Evolutionary conservation across 2,329 filamentous ascomycete species (phyloP).

Genomic region (Mycocentrospora acerina): DNA sequence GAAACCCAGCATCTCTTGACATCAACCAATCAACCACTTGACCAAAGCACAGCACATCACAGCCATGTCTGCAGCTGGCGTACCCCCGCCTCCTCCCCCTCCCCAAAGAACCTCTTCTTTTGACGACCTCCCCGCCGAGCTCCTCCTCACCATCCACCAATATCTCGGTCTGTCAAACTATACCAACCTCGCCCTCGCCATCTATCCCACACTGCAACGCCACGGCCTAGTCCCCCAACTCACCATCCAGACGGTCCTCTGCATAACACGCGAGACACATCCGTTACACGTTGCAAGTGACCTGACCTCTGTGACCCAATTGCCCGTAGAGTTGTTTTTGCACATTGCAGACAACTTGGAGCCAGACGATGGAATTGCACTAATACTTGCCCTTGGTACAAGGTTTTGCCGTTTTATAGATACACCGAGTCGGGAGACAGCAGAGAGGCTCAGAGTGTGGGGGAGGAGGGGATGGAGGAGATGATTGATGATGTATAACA

Average conservation of each 20-base stretch:
- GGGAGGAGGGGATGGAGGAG: constrained; percentile 12
- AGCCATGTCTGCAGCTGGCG: constrained; percentile 23
- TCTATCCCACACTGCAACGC: constrained; percentile 47
- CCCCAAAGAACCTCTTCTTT: constrained; percentile 30
- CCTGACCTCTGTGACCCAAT: too few relatives aligned
- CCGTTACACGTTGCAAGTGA: too few relatives aligned
- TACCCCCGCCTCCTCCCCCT: constrained; percentile 19
- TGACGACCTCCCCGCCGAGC: constrained; percentile 48
- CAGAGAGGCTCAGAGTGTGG: constrained; percentile 15
- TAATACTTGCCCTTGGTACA: constrained; percentile 35
- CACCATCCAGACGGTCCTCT: constrained; percentile 23
- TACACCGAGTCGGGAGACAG: constrained; percentile 14
- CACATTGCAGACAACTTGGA: constrained; percentile 42
- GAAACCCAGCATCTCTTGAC: constrained; percentile 8
- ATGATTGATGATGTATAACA: not conserved
- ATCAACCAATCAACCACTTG: not conserved
- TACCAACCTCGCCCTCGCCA: constrained; percentile 50
- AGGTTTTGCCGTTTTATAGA: constrained; percentile 17
- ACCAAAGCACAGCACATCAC: constrained; percentile 10
- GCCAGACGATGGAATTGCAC: constrained; percentile 41
- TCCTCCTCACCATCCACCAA: constrained; percentile 49
- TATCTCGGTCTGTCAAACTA: constrained; percentile 44
- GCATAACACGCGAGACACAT: constrained; percentile 24
- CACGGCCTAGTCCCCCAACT: constrained; percentile 38
- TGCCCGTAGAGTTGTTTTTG: constrained; percentile 46